These are phyloP conservation scores for Terfezia boudieri DNA, from an alignment of 495 filamentous ascomycete species.

Conservation along the genomic window DNA sequence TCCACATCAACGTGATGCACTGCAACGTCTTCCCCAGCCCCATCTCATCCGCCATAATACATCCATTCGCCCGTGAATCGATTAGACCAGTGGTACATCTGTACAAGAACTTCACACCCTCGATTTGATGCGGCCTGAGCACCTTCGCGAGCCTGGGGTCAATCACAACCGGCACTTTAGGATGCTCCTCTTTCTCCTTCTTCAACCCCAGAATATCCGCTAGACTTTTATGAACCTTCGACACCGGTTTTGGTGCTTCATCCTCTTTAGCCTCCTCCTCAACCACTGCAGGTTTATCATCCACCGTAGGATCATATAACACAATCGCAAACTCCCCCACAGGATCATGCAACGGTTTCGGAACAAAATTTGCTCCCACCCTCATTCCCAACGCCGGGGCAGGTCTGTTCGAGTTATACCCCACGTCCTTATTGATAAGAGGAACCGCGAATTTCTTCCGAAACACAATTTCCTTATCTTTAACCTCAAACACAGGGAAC, in stretches of 20 bases:
- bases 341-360: slow-evolving; percentile 82
- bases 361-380: slow-evolving; percentile 54
- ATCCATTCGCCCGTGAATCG: slow-evolving; percentile 82
- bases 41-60: slow-evolving; percentile 99
- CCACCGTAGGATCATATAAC: slow-evolving; percentile 81
- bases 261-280: slow-evolving; percentile 28
- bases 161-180: slow-evolving; percentile 89
- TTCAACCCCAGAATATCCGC: slow-evolving; percentile 90
- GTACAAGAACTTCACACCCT: slow-evolving; percentile 97
- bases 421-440: slow-evolving; percentile 52
- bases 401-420: slow-evolving; percentile 54
- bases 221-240: slow-evolving; percentile 67
- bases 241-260: slow-evolving; percentile 23
- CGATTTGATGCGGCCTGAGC: slow-evolving; percentile 86
- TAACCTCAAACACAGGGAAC: slow-evolving; percentile 73
- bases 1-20: slow-evolving; percentile 80
- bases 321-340: slow-evolving; percentile 94
- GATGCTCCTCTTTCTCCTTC: slow-evolving; percentile 63
- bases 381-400: slow-evolving; percentile 74
- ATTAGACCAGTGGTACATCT: slow-evolving; percentile 79
- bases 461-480: slow-evolving; percentile 68
- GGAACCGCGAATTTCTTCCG: slow-evolving; percentile 68
- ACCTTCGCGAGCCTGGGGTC: slow-evolving; percentile 83
- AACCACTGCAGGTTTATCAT: slow-evolving; percentile 43
- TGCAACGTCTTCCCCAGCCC: slow-evolving; percentile 86